Base-by-base conservation (phyloP, 2,329 filamentous ascomycete species). In the Pseudocercospora vitis region DNA sequence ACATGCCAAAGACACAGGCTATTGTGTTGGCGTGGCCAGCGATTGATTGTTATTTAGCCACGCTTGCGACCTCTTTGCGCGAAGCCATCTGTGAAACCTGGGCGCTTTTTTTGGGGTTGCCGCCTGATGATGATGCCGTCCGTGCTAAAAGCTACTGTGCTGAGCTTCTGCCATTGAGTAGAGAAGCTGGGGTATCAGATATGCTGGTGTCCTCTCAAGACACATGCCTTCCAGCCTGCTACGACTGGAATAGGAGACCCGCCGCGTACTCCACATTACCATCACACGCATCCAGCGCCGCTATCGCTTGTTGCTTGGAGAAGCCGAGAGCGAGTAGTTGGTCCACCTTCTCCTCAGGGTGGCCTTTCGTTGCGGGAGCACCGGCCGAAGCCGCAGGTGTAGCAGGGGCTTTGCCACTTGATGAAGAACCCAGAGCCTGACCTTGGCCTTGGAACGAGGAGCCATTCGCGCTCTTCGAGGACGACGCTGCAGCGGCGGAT, bases 231-330 rank as follows among this genome's bases (percentile, higher is more conserved):
- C 26, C 40, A 45, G 40, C 12, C n/a, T 26, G 40, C 40, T 45
- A 45, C 40, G 40, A 45, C 40, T 55, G 48, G 31, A 85, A 89
- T 48, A 96, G 80, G 58, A 96, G 78, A 45, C 87, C 85, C 42
- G 91, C 91, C n/a, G 92, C 92, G 59, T 86, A 83, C 58, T 97
- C 89, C 6, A 96, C 83, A 66, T 97, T 89, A 16, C 94, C 92
- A 16, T 85, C 85, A 12, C 89, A 88, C 24, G 89, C 89, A 65
- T 91, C 83, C 48, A 99, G 76, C 2, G 91, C 91, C 55, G 87
- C 84, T 48, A 94, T 79, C 0, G 91, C 92, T 62, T 89, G 81
- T 56, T 87, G 81, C 49, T 86, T 80, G 1, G 85, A 82, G 61
- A 94, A 91, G 0, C 92, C 91, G 60, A 97, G 78, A 42, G 84